Evolutionary conservation across 2,329 filamentous ascomycete species (phyloP).

Genomic region (Xylariaceae sp.): DNA sequence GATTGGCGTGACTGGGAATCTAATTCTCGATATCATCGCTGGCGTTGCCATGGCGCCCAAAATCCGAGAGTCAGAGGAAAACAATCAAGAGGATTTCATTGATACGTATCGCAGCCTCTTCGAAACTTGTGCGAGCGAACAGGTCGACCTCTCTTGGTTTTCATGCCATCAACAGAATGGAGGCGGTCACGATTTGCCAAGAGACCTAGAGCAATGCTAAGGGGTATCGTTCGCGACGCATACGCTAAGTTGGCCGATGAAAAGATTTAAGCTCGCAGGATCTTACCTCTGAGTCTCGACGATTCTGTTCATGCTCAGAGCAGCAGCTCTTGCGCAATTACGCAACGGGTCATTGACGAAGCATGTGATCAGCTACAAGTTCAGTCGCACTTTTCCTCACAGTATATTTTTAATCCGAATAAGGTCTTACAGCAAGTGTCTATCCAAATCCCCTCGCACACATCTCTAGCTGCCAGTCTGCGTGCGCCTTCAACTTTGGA

Average conservation of each 20-base stretch:
- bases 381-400: no score
- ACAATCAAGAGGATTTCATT: slow-evolving; percentile 4
- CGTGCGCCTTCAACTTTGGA: no score
- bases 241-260: not conserved
- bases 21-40: slow-evolving; percentile 16
- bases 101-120: slow-evolving; percentile 8
- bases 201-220: not conserved
- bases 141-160: slow-evolving; percentile 10
- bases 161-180: slow-evolving; percentile 2
- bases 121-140: slow-evolving; percentile 4
- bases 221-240: slow-evolving; percentile 1
- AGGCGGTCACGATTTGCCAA: slow-evolving; percentile 7
- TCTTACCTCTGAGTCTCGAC: slow-evolving; percentile 8
- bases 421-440: no score
- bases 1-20: slow-evolving; percentile 24
- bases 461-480: no score
- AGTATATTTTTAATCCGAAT: no score
- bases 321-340: not conserved
- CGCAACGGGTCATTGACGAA: slow-evolving; percentile 4
- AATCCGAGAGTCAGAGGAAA: no score
- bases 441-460: no score
- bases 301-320: no score
- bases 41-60: slow-evolving; percentile 13
- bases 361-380: slow-evolving; percentile 16
- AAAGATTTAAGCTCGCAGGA: slow-evolving; percentile 3